Evolutionary conservation across 352 stramenopile genomes (phyloP), one percentile per base, ranked within the genome.

Genomic region (Halophytophthora batemanensis): DNA sequence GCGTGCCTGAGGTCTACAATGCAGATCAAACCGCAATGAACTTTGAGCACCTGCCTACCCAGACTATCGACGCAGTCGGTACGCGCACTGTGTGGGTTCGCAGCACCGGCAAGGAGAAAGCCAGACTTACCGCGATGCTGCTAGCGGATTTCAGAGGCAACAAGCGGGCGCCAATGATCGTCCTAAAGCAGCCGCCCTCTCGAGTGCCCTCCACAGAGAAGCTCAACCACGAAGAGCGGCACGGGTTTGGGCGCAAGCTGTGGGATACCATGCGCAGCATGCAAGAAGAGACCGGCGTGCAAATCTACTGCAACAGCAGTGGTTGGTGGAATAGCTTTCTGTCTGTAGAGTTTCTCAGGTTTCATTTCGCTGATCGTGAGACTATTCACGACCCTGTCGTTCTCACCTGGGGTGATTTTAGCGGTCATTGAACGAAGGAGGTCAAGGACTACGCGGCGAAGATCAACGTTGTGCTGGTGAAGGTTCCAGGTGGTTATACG

Each of bases 1-100:
- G n/a, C 8, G 53, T 56, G 38, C 22, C 41, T 4, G 46, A 51
- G 40, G 42, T 61, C 7, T 55, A 43, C 34, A 71, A 64, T 39
- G 53, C 46, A 0, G 58, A 65, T n/a, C 53, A 68, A 36, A 71
- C 63, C 0, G 44, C 58, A 0, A 53, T 67, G n/a, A 61, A 59
- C 17, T 68, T 61, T 13, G 50, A 64, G 45, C 45, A 54, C 17
- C 22, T 71, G 3, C 57, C 57, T 2, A 48, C 45, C 8, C 28
- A 43, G 15, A 71, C 53, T 2, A 49, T 66, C 18, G 42, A 43
- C 22, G 23, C 34, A 2, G 44, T 22, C n/a, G 53, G 52, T 10
- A 18, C 46, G 15, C 5, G 10, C 6, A 61, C 47, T 0, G 57
- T 71, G 5, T 71, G 56, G 57, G 41, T 64, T 14, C 22, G 42